Conservation (phyloP, 1,139 yeast species). For the Eremothecium coryli region DNA sequence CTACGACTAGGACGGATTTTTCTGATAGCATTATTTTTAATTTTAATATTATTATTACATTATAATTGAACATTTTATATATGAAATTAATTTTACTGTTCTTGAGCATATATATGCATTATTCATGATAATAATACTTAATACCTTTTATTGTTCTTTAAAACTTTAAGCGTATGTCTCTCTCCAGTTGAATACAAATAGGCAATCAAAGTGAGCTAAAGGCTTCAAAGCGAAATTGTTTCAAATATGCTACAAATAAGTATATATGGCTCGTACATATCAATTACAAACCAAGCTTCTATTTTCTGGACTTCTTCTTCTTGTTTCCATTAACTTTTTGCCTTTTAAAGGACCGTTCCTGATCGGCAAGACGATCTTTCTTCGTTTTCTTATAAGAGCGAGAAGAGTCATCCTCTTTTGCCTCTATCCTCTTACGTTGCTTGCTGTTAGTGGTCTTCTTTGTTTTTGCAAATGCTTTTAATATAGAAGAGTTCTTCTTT, state of each 20-base stretch:
- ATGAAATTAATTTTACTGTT: no score
- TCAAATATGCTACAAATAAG: no score
- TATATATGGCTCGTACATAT: no score
- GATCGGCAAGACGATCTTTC: conserved; percentile 46
- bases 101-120: no score
- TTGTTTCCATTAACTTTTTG: conserved; percentile 26
- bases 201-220: no score
- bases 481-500: conserved; percentile 39
- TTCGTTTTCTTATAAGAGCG: conserved; percentile 67
- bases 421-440: conserved; percentile 54
- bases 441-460: conserved; percentile 43
- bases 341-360: conserved; percentile 36
- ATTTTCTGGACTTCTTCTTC: conserved; percentile 13
- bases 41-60: background rate
- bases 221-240: no score
- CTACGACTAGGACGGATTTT: conserved; percentile 27
- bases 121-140: no score
- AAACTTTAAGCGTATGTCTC: no score
- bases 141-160: no score
- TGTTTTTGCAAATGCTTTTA: conserved; percentile 33
- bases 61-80: no score
- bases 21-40: background rate
- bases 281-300: no score
- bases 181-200: no score
- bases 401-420: conserved; percentile 33